Percentiles rank a stretch among this genome's conserved stretches.
These are phyloP conservation scores for Claviceps africana DNA, from an alignment of 2,329 filamentous ascomycete species.

Conservation along the genomic window DNA sequence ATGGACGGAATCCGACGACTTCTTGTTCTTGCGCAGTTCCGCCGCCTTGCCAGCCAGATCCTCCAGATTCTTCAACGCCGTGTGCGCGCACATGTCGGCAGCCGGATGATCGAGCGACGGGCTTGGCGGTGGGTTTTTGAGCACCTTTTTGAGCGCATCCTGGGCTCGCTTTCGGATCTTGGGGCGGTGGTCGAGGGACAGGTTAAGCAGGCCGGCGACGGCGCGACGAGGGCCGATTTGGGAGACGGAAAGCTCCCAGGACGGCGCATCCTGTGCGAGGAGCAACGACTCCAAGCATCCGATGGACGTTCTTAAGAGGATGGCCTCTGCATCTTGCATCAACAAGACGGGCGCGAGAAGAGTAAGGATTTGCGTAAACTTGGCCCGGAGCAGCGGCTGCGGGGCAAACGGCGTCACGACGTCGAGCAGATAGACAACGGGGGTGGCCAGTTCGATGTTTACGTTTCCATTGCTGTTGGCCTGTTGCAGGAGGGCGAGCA, in stretches of 20 bases:
- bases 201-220: conserved; percentile 69
- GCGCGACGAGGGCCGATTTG: conserved; percentile 78
- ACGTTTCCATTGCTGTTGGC: conserved; percentile 53
- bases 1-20: conserved; percentile 47
- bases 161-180: conserved; percentile 91
- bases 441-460: conserved; percentile 70
- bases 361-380: conserved; percentile 86
- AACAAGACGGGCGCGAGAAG: conserved; percentile 74
- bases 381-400: conserved; percentile 74
- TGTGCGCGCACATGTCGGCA: conserved; percentile 91
- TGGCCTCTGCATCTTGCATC: conserved; percentile 69
- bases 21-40: conserved; percentile 46
- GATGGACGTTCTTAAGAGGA: conserved; percentile 73
- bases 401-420: conserved; percentile 76
- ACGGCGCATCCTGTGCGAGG: conserved; percentile 69
- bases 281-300: conserved; percentile 89
- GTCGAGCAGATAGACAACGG: conserved; percentile 91
- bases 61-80: conserved; percentile 65
- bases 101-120: conserved; percentile 89
- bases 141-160: conserved; percentile 70
- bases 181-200: conserved; percentile 75
- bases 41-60: conserved; percentile 53
- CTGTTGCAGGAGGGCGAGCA: conserved; percentile 74
- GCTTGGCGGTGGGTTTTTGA: conserved; percentile 76
- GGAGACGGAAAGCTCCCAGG: conserved; percentile 75